Evolutionary conservation across 2,329 filamentous ascomycete genomes (phyloP), one percentile per base, ranked within the genome.

Genomic region (Fulvia fulva): DNA sequence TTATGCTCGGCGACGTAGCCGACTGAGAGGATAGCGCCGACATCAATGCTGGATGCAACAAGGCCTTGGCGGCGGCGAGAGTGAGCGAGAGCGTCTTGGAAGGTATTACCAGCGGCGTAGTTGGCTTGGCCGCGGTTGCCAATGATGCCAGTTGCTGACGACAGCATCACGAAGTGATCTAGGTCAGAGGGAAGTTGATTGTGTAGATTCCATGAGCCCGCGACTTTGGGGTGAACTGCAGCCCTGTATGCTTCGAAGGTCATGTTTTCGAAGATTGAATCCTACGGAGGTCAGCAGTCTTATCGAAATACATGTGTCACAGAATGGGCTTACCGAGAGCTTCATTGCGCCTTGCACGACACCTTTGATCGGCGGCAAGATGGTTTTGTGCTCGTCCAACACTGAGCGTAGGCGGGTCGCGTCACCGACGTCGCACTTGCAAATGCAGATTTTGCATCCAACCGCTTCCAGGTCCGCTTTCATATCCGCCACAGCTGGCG

Each of bases 271-370:
- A 68, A 66, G 0, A 63, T 45, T 1, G 51, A 30, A 21, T 67
- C 63, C 47, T 62, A 28, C n/a, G n/a, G n/a, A n/a, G n/a, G n/a
- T n/a, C n/a, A n/a, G n/a, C n/a, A n/a, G n/a, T n/a, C n/a, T n/a
- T n/a, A n/a, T n/a, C n/a, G n/a, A n/a, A n/a, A n/a, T n/a, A n/a
- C n/a, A n/a, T n/a, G n/a, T n/a, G n/a, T n/a, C n/a, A n/a, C n/a
- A n/a, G n/a, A n/a, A n/a, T n/a, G n/a, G n/a, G n/a, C n/a, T n/a
- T n/a, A n/a, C n/a, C n/a, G n/a, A n/a, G 6, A 74, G 61, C 2
- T 70, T 66, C 70, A 74, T 75, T 12, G 73, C 69, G 2, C 63
- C 71, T 51, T 80, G 71, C 0, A 69, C 71, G 0, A 80, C 75
- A 16, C 79, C 79, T 0, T 63, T 71, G 26, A 81, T 73, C 0